phyloP scores from a whole-genome alignment of 352 stramenopile species.

The Discostella stelligera region DNA sequence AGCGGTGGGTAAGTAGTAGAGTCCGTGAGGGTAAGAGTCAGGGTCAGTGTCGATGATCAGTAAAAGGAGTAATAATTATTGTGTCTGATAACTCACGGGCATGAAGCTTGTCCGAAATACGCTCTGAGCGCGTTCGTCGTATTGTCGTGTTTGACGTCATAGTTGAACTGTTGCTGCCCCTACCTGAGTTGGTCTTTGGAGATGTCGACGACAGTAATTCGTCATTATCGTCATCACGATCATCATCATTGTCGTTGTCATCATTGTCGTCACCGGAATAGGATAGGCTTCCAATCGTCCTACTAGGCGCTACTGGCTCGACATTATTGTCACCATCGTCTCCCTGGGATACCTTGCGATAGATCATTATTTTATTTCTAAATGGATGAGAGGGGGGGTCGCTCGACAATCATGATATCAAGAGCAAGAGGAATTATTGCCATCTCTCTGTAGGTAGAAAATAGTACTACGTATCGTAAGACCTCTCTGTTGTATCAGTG shows the following conservation, averaged over 20 bases:
- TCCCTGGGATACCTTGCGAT: background rate
- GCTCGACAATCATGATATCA: too few species aligned
- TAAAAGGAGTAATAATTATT: background rate
- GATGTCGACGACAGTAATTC: background rate
- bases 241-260: background rate
- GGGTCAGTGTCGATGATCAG: background rate
- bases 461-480: too few species aligned
- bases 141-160: background rate
- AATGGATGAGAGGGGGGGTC: too few species aligned
- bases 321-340: background rate
- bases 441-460: too few species aligned
- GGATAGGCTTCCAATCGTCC: too few species aligned
- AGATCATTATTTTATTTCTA: background rate
- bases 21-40: background rate
- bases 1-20: background rate
- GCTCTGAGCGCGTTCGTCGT: slow-evolving; percentile 16
- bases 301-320: too few species aligned
- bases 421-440: too few species aligned
- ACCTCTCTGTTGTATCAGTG: too few species aligned
- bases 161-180: too few species aligned
- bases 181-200: too few species aligned
- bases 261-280: background rate
- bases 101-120: slow-evolving; percentile 47
- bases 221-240: background rate
- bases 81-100: slow-evolving; percentile 34